Conservation (phyloP, 805 yeast species). For the Hanseniaspora lindneri region DNA sequence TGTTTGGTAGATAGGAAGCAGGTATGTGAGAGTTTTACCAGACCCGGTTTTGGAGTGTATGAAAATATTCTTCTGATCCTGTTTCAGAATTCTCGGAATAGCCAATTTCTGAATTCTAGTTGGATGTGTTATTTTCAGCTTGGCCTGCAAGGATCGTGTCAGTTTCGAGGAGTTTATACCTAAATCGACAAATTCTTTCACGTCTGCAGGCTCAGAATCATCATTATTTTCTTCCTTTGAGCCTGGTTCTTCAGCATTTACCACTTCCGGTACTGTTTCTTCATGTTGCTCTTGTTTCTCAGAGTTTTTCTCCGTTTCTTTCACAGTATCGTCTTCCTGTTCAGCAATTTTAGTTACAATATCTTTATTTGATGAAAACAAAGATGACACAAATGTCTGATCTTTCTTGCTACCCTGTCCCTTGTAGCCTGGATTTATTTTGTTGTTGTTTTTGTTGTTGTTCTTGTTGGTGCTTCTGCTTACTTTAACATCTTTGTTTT, state of each 20-base stretch:
- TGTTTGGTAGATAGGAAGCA: conserved; percentile 68
- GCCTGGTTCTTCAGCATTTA: conserved; percentile 31
- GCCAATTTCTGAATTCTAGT: conserved; percentile 79
- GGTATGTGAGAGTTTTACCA: conserved; percentile 85
- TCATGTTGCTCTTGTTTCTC: conserved; percentile 27
- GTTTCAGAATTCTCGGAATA: conserved; percentile 46
- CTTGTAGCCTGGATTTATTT: conserved; percentile 34
- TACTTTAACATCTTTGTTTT: conserved; percentile 16
- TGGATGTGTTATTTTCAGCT: conserved; percentile 51
- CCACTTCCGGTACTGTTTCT: conserved; percentile 30
- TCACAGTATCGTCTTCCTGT: conserved; percentile 27
- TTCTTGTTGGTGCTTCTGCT: background rate
- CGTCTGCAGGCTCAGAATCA: conserved; percentile 57
- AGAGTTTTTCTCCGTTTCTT: conserved; percentile 27
- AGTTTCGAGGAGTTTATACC: conserved; percentile 49
- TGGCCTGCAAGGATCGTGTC: conserved; percentile 40
- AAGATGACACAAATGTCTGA: conserved; percentile 68
- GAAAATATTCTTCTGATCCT: conserved; percentile 46
- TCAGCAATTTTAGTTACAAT: conserved; percentile 29
- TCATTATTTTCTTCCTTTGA: conserved; percentile 42
- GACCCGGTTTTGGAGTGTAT: conserved; percentile 98
- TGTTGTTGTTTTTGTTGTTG: conserved; percentile 19
- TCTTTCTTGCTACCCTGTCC: conserved; percentile 17
- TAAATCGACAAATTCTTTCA: conserved; percentile 57
- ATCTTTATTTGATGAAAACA: conserved; percentile 62